A percentile compares a stretch with the other conserved stretches of the same genome.
phyloP scores from a whole-genome alignment of 768 basidiomycete genomes.

The Leccinum boreale region DNA sequence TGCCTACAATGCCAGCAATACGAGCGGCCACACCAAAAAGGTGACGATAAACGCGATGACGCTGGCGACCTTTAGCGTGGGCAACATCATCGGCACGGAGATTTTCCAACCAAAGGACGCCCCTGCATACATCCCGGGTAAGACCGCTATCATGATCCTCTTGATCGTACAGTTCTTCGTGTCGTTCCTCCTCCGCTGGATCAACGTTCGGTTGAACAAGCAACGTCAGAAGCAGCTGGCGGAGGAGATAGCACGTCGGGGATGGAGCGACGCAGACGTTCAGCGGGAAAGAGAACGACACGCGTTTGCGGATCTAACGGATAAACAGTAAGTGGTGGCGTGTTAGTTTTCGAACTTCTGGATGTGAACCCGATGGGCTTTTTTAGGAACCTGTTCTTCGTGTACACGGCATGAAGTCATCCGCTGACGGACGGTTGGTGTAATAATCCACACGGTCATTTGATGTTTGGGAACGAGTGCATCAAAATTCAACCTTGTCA shows the following conservation, averaged over 20 bases:
- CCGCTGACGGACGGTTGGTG: neutral
- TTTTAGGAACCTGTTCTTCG: slow-evolving; percentile 54
- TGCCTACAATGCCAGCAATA: slow-evolving; percentile 64
- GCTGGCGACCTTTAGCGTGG: slow-evolving; percentile 49
- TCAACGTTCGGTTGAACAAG: slow-evolving; percentile 52
- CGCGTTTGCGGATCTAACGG: slow-evolving; percentile 62
- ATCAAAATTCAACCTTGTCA: slow-evolving; percentile 8
- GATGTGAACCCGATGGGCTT: neutral
- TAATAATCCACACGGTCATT: neutral
- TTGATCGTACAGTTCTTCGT: slow-evolving; percentile 50
- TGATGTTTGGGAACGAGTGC: slow-evolving; percentile 3
- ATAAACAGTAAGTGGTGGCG: slow-evolving; percentile 50
- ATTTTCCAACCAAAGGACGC: slow-evolving; percentile 63
- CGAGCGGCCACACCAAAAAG: slow-evolving; percentile 62
- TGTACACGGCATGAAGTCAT: slow-evolving; percentile 46
- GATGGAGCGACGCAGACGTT: slow-evolving; percentile 58
- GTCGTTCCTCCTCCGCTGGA: slow-evolving; percentile 47
- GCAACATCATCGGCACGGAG: slow-evolving; percentile 62
- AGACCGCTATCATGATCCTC: slow-evolving; percentile 61
- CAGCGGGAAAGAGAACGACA: slow-evolving; percentile 55
- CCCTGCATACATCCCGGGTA: slow-evolving; percentile 62
- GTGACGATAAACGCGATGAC: slow-evolving; percentile 63
- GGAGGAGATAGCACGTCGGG: slow-evolving; percentile 41
- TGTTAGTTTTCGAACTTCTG: neutral
- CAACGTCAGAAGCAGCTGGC: slow-evolving; percentile 42